phyloP scores from a whole-genome alignment of 208 protist genomes.

The Leishmania aethiopica region DNA sequence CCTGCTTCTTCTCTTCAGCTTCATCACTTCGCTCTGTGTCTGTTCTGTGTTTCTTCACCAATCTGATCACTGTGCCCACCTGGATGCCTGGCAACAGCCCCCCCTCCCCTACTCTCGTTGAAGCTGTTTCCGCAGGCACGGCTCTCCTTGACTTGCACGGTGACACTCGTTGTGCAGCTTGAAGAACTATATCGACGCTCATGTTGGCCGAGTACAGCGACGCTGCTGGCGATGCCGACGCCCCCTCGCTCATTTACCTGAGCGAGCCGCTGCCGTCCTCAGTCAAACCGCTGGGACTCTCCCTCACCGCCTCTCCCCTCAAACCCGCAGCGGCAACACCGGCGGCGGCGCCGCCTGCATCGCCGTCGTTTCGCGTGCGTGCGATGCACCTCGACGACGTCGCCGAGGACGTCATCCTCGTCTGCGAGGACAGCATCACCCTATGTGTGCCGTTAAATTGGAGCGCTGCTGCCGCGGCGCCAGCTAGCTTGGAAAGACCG shows the following conservation, averaged over 20 bases:
- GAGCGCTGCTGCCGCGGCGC: background rate
- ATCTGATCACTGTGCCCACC: background rate
- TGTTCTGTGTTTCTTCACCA: background rate
- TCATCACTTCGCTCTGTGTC: background rate
- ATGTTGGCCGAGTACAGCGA: background rate
- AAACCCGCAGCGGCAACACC: background rate
- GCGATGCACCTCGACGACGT: slow-evolving; percentile 60
- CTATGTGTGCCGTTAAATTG: slow-evolving; percentile 23
- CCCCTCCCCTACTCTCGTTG: background rate
- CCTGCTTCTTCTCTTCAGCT: background rate
- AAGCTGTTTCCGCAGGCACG: background rate
- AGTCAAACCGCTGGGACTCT: slow-evolving; percentile 1
- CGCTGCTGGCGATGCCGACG: background rate
- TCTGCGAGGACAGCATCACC: slow-evolving; percentile 40
- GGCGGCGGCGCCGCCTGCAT: background rate
- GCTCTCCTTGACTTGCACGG: background rate
- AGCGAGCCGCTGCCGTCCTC: slow-evolving; percentile 6
- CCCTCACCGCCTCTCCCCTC: background rate
- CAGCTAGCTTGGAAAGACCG: background rate
- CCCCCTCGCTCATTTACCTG: slow-evolving; percentile 5
- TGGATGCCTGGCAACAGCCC: background rate
- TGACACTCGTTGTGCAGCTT: background rate
- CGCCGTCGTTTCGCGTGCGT: slow-evolving; percentile 25
- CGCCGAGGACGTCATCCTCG: slow-evolving; percentile 53
- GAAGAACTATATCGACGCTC: background rate